Evolutionary conservation across 768 basidiomycete species (phyloP), one percentile per base, ranked within the genome.

Genomic region (Pleurotus sapidus): DNA sequence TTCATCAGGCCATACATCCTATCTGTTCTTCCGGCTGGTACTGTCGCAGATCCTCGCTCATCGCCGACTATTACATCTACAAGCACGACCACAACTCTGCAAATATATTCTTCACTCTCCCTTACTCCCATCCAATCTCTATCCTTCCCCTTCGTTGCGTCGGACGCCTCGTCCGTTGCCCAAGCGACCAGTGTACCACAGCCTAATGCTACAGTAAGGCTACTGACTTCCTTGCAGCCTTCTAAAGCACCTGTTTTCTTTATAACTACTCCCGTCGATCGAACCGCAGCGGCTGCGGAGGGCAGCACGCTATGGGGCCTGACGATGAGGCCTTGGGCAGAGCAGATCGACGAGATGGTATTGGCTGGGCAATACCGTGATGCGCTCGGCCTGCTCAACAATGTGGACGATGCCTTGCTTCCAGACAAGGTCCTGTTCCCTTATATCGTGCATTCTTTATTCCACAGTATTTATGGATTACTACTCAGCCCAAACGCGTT

Each of bases 261-360:
- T 34, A 67, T 90, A 3, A 86, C 87, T 3, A 91, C 90, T 0
- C 92, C 93, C 0, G 81, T 77, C 2, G 95, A 96, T 60, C 84
- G 85, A 58, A 72, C 81, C 2, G 73, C 83, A 0, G 83, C 87
- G 2, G 68, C 83, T 4, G 70, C 79, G 1, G 88, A 94, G 62
- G 93, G 94, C 2, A 89, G 85, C 59, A 80, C 83, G 1, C 76
- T 98, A 60, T 96, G 93, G 93, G 76, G 77, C 27, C 74, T 95
- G 49, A 61, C 65, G 6, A 87, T 94, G 80, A 83, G 79, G 61
- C 73, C 87, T 0, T 91, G 93, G 88, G 78, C 82, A 5, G 83
- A 86, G 18, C 92, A 96, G 63, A 79, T 97, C 14, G 93, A 96
- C 60, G 92, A 95, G 64, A 78, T 96, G 17, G 84, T 95, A 3